phyloP scores from a whole-genome alignment of 2,329 filamentous ascomycete genomes.

The Simplicillium aogashimaense region DNA sequence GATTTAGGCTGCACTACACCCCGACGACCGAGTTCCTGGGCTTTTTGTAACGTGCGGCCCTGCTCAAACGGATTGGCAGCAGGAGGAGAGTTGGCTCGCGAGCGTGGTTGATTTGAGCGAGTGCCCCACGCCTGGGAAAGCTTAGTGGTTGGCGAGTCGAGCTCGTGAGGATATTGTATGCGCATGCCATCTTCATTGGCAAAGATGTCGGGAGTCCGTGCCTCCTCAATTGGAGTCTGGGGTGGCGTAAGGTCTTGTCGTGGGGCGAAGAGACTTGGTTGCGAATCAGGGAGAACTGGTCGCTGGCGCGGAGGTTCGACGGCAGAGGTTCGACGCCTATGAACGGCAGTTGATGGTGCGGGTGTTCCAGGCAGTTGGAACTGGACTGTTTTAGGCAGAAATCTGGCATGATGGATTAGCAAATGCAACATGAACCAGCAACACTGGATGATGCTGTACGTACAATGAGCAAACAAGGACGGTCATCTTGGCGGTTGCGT shows the following conservation, averaged over 20 bases:
- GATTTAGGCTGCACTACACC: constrained; percentile 46
- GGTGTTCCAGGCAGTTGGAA: constrained; percentile 60
- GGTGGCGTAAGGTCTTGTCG: constrained; percentile 42
- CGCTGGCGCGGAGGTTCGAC: constrained; percentile 14
- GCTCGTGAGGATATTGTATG: constrained; percentile 42
- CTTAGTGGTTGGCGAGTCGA: constrained; percentile 61
- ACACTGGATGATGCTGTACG: constrained; percentile 7
- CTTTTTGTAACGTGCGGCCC: constrained; percentile 45
- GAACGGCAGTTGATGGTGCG: constrained; percentile 23
- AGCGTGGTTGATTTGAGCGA: constrained; percentile 67
- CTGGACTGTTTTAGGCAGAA: constrained; percentile 85
- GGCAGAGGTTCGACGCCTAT: constrained; percentile 18
- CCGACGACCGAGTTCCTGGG: constrained; percentile 45
- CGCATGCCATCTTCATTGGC: constrained; percentile 47
- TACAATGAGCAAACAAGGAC: constrained; percentile 31
- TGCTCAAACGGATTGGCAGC: constrained; percentile 69
- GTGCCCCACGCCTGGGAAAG: constrained; percentile 70
- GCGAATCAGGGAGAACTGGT: constrained; percentile 21
- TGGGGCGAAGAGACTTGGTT: constrained; percentile 43
- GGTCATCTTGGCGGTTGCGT: constrained; percentile 21
- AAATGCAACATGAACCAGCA: not conserved
- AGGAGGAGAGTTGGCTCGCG: constrained; percentile 62
- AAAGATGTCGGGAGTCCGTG: constrained; percentile 36
- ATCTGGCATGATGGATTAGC: constrained; percentile 39
- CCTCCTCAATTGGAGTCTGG: constrained; percentile 42